Evolutionary conservation across 345 rosid species (phyloP).

Genomic region (Hypericum perforatum): DNA sequence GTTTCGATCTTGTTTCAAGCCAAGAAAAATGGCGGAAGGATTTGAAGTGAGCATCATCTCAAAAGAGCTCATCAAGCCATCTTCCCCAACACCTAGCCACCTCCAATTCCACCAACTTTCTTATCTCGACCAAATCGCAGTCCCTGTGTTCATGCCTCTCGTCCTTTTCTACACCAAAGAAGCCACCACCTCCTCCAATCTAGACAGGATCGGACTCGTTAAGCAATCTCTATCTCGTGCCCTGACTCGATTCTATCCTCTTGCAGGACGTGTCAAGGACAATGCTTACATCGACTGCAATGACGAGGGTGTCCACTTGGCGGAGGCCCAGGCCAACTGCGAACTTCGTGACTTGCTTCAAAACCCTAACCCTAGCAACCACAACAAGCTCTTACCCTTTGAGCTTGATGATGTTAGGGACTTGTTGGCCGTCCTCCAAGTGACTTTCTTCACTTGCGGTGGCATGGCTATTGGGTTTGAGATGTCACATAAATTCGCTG

Average conservation of each 20-base stretch:
- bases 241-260: constrained; percentile 26
- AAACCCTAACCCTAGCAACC: neutral
- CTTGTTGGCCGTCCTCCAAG: constrained; percentile 1
- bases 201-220: neutral
- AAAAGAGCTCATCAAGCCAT: constrained; percentile 21
- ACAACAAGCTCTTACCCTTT: neutral
- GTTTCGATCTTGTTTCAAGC: no score
- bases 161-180: constrained; percentile 12
- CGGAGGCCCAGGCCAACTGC: constrained; percentile 18
- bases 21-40: no score
- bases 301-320: constrained; percentile 21
- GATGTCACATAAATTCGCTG: neutral
- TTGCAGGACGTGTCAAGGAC: constrained; percentile 27
- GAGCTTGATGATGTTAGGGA: neutral
- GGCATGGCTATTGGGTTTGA: constrained; percentile 3
- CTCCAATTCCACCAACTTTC: constrained; percentile 21
- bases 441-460: constrained; percentile 3
- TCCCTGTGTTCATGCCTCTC: constrained; percentile 13
- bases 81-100: constrained; percentile 20
- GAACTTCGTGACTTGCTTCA: constrained; percentile 5
- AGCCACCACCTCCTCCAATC: neutral
- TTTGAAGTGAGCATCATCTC: constrained; percentile 14
- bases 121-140: constrained; percentile 18
- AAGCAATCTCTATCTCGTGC: constrained; percentile 27
- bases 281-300: constrained; percentile 21